These are phyloP conservation scores for Cyclotella choctawhatcheeana DNA, from an alignment of 108 stramenopile species.

Conservation along the genomic window DNA sequence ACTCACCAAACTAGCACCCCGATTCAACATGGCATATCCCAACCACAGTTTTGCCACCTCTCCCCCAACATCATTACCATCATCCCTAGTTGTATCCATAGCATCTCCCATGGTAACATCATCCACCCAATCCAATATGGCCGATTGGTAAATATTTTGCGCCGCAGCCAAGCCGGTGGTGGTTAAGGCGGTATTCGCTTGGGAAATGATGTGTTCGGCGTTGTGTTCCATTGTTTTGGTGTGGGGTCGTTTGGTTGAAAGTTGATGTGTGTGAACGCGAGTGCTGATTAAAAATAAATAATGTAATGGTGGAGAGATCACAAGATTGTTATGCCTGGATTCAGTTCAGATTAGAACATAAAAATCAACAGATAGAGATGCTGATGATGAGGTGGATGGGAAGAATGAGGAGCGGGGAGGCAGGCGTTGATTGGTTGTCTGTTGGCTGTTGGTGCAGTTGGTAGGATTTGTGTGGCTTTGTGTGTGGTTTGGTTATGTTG, in stretches of 20 bases:
- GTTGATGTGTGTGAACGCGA: too few relatives aligned
- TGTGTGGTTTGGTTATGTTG: not conserved
- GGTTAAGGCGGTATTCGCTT: slow-evolving; percentile 18
- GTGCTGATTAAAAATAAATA: too few relatives aligned
- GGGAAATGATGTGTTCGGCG: not conserved
- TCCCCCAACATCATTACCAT: slow-evolving; percentile 52
- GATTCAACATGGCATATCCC: slow-evolving; percentile 73
- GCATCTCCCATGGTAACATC: slow-evolving; percentile 74
- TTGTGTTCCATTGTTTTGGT: slow-evolving; percentile 14
- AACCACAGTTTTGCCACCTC: slow-evolving; percentile 80
- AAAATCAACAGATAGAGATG: too few relatives aligned
- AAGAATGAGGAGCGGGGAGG: not conserved
- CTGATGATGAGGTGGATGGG: not conserved
- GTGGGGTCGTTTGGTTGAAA: too few relatives aligned
- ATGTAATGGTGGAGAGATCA: too few relatives aligned
- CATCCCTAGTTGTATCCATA: too few relatives aligned
- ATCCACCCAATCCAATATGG: slow-evolving; percentile 88
- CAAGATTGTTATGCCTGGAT: too few relatives aligned
- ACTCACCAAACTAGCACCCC: slow-evolving; percentile 62
- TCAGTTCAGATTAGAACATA: too few relatives aligned
- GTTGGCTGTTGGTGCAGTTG: too few relatives aligned
- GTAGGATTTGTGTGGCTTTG: too few relatives aligned
- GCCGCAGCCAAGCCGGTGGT: slow-evolving; percentile 62
- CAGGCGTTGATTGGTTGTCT: too few relatives aligned
- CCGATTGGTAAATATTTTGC: slow-evolving; percentile 74